Conservation (phyloP, 257 asterid genomes). For the Fraxinus americana region DNA sequence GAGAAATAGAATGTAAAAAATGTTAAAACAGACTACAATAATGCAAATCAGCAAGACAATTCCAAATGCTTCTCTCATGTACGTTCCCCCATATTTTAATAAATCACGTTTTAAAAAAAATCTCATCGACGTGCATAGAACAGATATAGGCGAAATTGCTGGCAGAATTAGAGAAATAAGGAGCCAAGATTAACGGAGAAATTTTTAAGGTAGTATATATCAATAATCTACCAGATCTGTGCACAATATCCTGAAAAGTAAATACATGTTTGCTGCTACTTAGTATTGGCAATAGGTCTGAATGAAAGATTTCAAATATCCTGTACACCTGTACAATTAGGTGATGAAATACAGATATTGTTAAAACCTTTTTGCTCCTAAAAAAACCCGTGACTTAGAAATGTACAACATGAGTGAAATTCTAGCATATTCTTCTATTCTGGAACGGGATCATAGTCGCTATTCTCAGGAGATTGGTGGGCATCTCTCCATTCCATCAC, state of each 20-base stretch:
- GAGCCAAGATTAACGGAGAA: neutral
- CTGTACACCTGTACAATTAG: constrained; percentile 2
- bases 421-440: constrained; percentile 26
- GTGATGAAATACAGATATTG: neutral
- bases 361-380: neutral
- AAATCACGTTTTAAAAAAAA: neutral
- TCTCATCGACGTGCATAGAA: neutral
- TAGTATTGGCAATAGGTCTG: neutral
- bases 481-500: constrained; percentile 47
- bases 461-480: constrained; percentile 52
- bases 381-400: neutral
- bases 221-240: neutral
- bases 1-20: too few species aligned
- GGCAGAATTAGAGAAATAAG: neutral
- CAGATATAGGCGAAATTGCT: neutral
- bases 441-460: constrained; percentile 40
- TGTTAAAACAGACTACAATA: neutral
- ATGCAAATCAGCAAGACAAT: neutral
- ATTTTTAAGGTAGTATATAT: neutral
- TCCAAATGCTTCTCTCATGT: neutral
- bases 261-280: neutral
- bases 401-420: neutral
- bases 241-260: neutral
- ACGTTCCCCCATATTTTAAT: neutral
- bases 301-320: neutral